Conservation (phyloP, 106 monocot genomes). For the Agapanthus africanus region DNA sequence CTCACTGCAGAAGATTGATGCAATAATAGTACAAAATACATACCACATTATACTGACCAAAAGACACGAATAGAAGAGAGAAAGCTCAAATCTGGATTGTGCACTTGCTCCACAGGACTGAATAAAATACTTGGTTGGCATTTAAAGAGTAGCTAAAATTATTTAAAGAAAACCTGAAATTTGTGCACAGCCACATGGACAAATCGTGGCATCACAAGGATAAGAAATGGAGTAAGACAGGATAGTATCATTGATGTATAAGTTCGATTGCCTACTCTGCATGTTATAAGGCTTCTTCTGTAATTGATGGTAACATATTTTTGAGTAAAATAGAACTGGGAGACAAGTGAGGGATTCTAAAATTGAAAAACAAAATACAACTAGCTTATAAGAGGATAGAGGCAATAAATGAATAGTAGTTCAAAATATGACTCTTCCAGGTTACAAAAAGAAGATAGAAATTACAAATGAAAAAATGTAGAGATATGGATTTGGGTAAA, state of each 20-base stretch:
- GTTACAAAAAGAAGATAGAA: too few species aligned
- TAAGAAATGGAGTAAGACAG: not conserved
- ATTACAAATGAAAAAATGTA: too few species aligned
- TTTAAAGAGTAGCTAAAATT: not conserved
- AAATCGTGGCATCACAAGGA: not conserved
- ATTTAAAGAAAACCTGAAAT: not conserved
- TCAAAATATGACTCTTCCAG: not conserved
- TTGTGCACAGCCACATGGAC: not conserved
- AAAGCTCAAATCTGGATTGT: not conserved
- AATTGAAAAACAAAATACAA: too few species aligned
- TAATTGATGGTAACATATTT: not conserved
- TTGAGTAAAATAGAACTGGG: too few species aligned
- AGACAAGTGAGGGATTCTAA: too few species aligned
- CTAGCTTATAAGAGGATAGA: not conserved
- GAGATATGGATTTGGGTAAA: too few species aligned
- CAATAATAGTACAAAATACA: not conserved
- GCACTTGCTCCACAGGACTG: not conserved
- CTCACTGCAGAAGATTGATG: not conserved
- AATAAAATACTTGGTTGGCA: not conserved
- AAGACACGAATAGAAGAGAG: not conserved
- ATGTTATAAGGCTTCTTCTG: not conserved
- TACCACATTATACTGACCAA: not conserved
- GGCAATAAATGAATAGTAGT: not conserved
- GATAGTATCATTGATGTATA: not conserved
- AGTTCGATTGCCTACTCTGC: not conserved